phyloP scores from a whole-genome alignment of 768 basidiomycete genomes.

The Leccinum arenicola region DNA sequence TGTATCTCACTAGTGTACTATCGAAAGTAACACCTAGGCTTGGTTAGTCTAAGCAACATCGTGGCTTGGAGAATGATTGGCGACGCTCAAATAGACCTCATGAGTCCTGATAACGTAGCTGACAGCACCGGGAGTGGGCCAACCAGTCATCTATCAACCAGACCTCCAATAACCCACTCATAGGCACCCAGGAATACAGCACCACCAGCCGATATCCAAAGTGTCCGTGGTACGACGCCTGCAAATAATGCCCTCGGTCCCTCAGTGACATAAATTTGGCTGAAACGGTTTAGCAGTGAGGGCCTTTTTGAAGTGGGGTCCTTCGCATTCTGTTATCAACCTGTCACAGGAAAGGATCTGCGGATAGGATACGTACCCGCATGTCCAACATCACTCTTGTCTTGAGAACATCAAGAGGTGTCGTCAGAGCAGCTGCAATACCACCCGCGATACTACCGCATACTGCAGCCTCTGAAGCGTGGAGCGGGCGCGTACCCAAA shows the following conservation, averaged over 20 bases:
- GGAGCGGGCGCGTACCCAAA: slow-evolving; percentile 54
- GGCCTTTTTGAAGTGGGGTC: slow-evolving; percentile 49
- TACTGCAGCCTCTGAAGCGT: slow-evolving; percentile 73
- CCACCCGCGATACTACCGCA: slow-evolving; percentile 94
- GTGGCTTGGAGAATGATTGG: not conserved
- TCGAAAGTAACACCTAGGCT: not conserved
- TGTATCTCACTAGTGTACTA: not conserved
- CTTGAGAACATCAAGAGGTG: slow-evolving; percentile 94
- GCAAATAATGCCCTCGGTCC: slow-evolving; percentile 77
- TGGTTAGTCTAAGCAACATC: not conserved
- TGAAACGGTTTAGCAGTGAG: slow-evolving; percentile 54
- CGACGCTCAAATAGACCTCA: not conserved
- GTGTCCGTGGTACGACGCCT: slow-evolving; percentile 85
- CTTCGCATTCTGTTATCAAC: slow-evolving; percentile 31
- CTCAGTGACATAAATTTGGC: slow-evolving; percentile 67
- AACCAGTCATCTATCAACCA: slow-evolving; percentile 33
- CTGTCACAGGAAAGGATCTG: not conserved
- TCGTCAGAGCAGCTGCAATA: slow-evolving; percentile 84
- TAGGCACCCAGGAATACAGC: slow-evolving; percentile 98
- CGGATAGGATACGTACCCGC: slow-evolving; percentile 48
- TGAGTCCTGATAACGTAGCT: not conserved
- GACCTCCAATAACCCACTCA: slow-evolving; percentile 66
- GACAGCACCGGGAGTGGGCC: not conserved
- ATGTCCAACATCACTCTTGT: slow-evolving; percentile 96
- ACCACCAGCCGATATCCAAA: slow-evolving; percentile 96